A percentile compares a stretch with the other conserved stretches of the same genome.
These are phyloP conservation scores for Jimgerdemannia lactiflua DNA, from an alignment of 192 early-diverging fungal genomes.

Conservation along the genomic window DNA sequence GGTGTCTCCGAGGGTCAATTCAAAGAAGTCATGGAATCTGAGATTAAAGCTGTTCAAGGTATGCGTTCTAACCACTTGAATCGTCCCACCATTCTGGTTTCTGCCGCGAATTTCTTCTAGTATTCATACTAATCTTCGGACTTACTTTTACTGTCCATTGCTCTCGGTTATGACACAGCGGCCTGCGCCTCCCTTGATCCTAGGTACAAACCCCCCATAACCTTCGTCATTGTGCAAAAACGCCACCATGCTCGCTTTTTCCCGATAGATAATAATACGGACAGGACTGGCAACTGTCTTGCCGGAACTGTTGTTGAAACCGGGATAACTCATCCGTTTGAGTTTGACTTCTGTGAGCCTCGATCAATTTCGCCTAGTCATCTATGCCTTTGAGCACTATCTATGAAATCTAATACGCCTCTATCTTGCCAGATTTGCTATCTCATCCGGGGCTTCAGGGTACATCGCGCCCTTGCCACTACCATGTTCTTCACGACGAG, in stretches of 20 bases:
- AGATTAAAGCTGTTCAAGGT: constrained; percentile 64
- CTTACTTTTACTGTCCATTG: constrained; percentile 27
- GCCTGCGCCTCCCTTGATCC: constrained; percentile 62
- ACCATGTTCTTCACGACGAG: constrained; percentile 89
- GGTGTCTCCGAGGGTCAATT: constrained; percentile 92
- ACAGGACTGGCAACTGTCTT: constrained; percentile 75
- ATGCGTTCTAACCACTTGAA: constrained; percentile 59
- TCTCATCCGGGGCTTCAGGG: constrained; percentile 92
- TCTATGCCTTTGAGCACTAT: too few relatives aligned
- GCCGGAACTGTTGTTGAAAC: constrained; percentile 83
- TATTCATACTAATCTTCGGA: constrained; percentile 23
- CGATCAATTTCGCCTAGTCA: too few relatives aligned
- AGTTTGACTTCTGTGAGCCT: constrained; percentile 72
- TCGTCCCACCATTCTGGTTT: too few relatives aligned
- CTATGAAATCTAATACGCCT: not conserved
- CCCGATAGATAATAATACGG: constrained; percentile 60
- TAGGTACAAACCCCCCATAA: constrained; percentile 75
- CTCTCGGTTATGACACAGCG: constrained; percentile 26
- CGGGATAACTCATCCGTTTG: constrained; percentile 69
- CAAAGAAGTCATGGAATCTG: constrained; percentile 63
- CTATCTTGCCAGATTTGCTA: constrained; percentile 48
- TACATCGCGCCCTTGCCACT: constrained; percentile 89
- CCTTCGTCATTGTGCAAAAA: constrained; percentile 85
- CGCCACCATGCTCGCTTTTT: constrained; percentile 90
- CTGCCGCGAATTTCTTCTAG: not conserved